Evolutionary conservation across 495 filamentous ascomycete genomes (phyloP).

Genomic region (Tuber microsphaerosporum): DNA sequence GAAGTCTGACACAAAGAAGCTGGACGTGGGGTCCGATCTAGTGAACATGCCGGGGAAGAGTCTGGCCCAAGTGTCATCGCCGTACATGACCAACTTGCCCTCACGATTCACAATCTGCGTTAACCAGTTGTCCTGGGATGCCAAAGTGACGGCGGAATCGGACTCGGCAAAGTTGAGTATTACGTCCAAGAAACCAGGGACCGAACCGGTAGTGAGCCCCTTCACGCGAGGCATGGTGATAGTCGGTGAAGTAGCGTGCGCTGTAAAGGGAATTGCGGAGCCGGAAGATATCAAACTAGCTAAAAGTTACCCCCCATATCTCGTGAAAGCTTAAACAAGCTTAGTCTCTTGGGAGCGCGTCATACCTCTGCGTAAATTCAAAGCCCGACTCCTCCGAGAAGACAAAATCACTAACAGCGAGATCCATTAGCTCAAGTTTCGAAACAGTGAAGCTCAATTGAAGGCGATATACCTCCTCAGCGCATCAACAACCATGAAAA

Average conservation of each 20-base stretch:
- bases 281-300: slow-evolving; percentile 74
- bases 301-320: slow-evolving; percentile 20
- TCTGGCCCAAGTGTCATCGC: slow-evolving; percentile 97
- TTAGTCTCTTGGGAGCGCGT: not conserved
- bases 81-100: slow-evolving; percentile 84
- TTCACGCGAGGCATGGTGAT: slow-evolving; percentile 98
- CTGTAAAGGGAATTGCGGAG: slow-evolving; percentile 82
- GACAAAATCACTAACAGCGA: slow-evolving; percentile 74
- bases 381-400: slow-evolving; percentile 77
- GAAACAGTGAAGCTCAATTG: not conserved
- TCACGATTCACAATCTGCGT: slow-evolving; percentile 73
- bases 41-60: slow-evolving; percentile 84
- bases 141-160: slow-evolving; percentile 77
- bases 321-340: not conserved
- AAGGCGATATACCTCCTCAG: slow-evolving; percentile 62
- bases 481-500: slow-evolving; percentile 98
- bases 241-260: slow-evolving; percentile 90
- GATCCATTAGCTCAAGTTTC: slow-evolving; percentile 9
- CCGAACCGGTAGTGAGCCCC: slow-evolving; percentile 91
- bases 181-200: slow-evolving; percentile 92
- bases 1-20: slow-evolving; percentile 98
- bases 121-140: slow-evolving; percentile 88
- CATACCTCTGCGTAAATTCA: slow-evolving; percentile 77
- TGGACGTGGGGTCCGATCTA: slow-evolving; percentile 82
- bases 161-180: slow-evolving; percentile 95